These are phyloP conservation scores for Chytriomyces sp. DNA, from an alignment of 192 early-diverging fungal genomes.

Conservation along the genomic window DNA sequence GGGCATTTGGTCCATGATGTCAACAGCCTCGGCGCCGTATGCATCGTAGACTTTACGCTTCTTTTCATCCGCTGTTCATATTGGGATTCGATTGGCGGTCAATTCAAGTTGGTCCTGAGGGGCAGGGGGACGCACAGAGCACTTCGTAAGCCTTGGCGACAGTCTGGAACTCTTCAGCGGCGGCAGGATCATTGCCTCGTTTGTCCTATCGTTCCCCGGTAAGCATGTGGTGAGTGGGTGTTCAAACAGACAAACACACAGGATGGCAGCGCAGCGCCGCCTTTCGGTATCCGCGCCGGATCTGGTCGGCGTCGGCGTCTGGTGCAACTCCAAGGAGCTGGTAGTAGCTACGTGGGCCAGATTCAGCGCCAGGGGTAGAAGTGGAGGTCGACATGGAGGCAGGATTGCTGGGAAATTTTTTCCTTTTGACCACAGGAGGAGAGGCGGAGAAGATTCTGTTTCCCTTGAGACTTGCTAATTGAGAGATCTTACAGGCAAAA, in stretches of 20 bases:
- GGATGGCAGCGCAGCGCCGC: too few relatives aligned
- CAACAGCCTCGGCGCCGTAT: conserved; percentile 58
- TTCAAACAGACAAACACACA: too few relatives aligned
- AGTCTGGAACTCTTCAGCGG: conserved; percentile 73
- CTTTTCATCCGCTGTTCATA: conserved; percentile 49
- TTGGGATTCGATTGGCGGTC: background rate
- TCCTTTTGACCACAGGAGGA: too few relatives aligned
- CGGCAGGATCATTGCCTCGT: conserved; percentile 39
- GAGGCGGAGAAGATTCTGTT: too few relatives aligned
- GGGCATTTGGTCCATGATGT: conserved; percentile 37
- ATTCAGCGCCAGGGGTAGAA: too few relatives aligned
- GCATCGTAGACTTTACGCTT: conserved; percentile 88
- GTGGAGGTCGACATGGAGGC: too few relatives aligned
- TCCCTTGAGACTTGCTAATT: too few relatives aligned
- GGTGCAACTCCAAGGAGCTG: background rate
- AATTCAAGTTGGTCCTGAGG: too few relatives aligned
- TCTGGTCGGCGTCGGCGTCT: conserved; percentile 13
- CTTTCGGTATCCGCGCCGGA: conserved; percentile 17
- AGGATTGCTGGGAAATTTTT: too few relatives aligned
- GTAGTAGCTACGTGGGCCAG: conserved; percentile 10
- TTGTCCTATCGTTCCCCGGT: too few relatives aligned
- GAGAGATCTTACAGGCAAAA: too few relatives aligned
- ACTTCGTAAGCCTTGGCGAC: conserved; percentile 85
- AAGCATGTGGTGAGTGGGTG: conserved; percentile 51
- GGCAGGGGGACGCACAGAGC: conserved; percentile 34